phyloP scores from a whole-genome alignment of 2,329 filamentous ascomycete species.

The Teratosphaeria pseudoeucalypti region DNA sequence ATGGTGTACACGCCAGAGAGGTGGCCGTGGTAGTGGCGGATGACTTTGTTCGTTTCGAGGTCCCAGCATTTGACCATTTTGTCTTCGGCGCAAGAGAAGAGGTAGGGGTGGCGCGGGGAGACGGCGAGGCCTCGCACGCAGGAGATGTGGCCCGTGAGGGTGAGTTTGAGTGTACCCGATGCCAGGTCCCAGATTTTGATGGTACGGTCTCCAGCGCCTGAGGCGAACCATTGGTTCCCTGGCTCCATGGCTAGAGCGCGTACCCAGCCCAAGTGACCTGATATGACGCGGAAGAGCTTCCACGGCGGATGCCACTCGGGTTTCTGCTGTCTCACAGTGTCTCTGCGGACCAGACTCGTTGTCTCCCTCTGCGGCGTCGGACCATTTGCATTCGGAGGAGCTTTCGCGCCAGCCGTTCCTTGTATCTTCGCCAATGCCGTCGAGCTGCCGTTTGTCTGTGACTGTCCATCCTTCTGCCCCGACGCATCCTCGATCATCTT shows the following conservation, averaged over 20 bases:
- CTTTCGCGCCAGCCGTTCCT: slow-evolving; percentile 29
- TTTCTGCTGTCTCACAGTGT: slow-evolving; percentile 56
- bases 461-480: slow-evolving; percentile 35
- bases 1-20: slow-evolving; percentile 91
- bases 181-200: slow-evolving; percentile 99
- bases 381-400: slow-evolving; percentile 46
- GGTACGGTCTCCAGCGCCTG: slow-evolving; percentile 85
- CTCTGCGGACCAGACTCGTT: slow-evolving; percentile 51
- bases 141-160: slow-evolving; percentile 87
- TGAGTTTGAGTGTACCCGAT: slow-evolving; percentile 71
- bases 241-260: slow-evolving; percentile 82
- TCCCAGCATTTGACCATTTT: slow-evolving; percentile 99
- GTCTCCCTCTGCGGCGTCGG: slow-evolving; percentile 42
- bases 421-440: slow-evolving; percentile 48
- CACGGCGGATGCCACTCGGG: slow-evolving; percentile 97
- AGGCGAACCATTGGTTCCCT: slow-evolving; percentile 95
- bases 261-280: slow-evolving; percentile 93
- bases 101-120: slow-evolving; percentile 84
- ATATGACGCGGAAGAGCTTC: slow-evolving; percentile 97
- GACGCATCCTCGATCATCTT: slow-evolving; percentile 59
- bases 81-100: slow-evolving; percentile 96
- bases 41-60: slow-evolving; percentile 98
- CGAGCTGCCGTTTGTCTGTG: slow-evolving; percentile 34
- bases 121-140: slow-evolving; percentile 87
- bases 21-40: slow-evolving; percentile 95